phyloP scores from a whole-genome alignment of 2,329 filamentous ascomycete genomes.

The Chrysoporthe austroafricana region DNA sequence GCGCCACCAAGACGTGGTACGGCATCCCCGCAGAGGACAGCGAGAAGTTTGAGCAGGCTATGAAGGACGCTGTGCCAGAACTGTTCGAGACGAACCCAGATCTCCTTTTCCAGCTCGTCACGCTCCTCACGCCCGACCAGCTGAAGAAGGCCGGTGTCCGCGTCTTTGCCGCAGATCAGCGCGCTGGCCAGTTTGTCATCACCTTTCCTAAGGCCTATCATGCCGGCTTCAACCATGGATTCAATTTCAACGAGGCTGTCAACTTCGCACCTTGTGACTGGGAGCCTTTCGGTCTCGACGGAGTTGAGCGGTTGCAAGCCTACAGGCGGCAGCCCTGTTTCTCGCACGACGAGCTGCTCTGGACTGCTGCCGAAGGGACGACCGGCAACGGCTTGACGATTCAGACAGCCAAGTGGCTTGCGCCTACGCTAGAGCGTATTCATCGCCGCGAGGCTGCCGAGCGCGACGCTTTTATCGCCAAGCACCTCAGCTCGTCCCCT shows the following conservation, averaged over 20 bases:
- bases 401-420: slow-evolving; percentile 92
- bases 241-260: slow-evolving; percentile 98
- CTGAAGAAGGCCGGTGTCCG: slow-evolving; percentile 89
- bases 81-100: slow-evolving; percentile 97
- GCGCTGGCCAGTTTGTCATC: slow-evolving; percentile 93
- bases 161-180: slow-evolving; percentile 93
- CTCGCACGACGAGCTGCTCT: slow-evolving; percentile 91
- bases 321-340: slow-evolving; percentile 95
- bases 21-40: slow-evolving; percentile 93
- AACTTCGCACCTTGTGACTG: slow-evolving; percentile 96
- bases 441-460: slow-evolving; percentile 72
- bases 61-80: slow-evolving; percentile 93
- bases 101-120: slow-evolving; percentile 95
- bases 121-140: slow-evolving; percentile 89
- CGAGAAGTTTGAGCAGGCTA: slow-evolving; percentile 92
- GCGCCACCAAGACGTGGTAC: slow-evolving; percentile 98
- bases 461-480: slow-evolving; percentile 69
- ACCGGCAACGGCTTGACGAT: slow-evolving; percentile 69
- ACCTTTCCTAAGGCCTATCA: slow-evolving; percentile 98
- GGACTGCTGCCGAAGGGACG: slow-evolving; percentile 84
- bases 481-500: slow-evolving; percentile 59
- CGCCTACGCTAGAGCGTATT: slow-evolving; percentile 81
- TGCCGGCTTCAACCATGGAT: slow-evolving; percentile 96
- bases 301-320: slow-evolving; percentile 82
- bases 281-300: slow-evolving; percentile 88